These are phyloP conservation scores for Irpex sp. DNA, from an alignment of 1,284 basidiomycete species.

Conservation along the genomic window DNA sequence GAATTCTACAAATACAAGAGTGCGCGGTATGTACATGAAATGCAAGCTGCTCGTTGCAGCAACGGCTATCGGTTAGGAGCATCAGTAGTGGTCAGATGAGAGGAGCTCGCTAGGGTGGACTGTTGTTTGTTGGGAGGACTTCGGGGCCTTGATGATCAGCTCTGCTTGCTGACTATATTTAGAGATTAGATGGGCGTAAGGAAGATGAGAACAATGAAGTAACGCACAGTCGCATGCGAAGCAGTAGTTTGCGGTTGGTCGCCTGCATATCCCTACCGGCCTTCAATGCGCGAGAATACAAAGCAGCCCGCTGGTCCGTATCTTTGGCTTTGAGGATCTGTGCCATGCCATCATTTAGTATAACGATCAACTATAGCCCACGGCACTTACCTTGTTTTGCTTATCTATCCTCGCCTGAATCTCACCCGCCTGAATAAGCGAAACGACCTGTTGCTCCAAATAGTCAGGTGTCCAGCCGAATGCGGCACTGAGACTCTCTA, in stretches of 20 bases:
- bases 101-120: not conserved
- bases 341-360: not conserved
- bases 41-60: not conserved
- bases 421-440: slow-evolving; percentile 68
- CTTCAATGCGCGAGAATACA: slow-evolving; percentile 73
- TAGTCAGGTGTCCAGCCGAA: slow-evolving; percentile 78
- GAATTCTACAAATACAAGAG: not conserved
- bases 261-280: slow-evolving; percentile 66
- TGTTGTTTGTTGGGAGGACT: not conserved
- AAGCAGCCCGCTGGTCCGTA: slow-evolving; percentile 66
- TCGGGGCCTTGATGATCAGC: slow-evolving; percentile 39
- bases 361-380: not conserved
- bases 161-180: slow-evolving; percentile 64
- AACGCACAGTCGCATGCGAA: slow-evolving; percentile 73
- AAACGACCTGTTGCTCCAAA: slow-evolving; percentile 67
- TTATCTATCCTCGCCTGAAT: slow-evolving; percentile 80
- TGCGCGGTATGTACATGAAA: not conserved
- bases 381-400: slow-evolving; percentile 60
- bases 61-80: not conserved
- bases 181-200: slow-evolving; percentile 7
- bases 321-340: slow-evolving; percentile 74
- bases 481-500: slow-evolving; percentile 75
- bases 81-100: not conserved
- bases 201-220: not conserved
- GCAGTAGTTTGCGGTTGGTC: slow-evolving; percentile 69